These are phyloP conservation scores for Juglanconis oblonga DNA, from an alignment of 2,329 filamentous ascomycete genomes.

Conservation along the genomic window DNA sequence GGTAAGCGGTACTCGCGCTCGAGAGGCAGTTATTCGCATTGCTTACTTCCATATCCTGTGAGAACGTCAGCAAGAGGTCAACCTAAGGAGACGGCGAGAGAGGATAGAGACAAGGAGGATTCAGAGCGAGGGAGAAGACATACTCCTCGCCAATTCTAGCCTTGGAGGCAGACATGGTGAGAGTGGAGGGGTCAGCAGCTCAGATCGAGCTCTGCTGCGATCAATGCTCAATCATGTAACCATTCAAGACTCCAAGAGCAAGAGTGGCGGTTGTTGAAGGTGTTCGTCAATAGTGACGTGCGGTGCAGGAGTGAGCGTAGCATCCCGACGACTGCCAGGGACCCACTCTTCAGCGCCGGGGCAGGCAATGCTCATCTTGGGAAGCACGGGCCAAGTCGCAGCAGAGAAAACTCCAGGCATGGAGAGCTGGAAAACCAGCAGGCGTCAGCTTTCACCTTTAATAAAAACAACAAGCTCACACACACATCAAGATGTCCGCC, in stretches of 20 bases:
- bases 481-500: slow-evolving; percentile 64
- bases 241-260: slow-evolving; percentile 7
- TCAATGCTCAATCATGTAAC: slow-evolving; percentile 17
- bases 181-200: slow-evolving; percentile 15
- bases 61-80: slow-evolving; percentile 24
- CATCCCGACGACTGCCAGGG: no score
- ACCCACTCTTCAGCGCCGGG: not conserved
- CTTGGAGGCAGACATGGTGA: slow-evolving; percentile 57
- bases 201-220: slow-evolving; percentile 17
- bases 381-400: slow-evolving; percentile 12
- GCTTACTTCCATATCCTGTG: slow-evolving; percentile 87
- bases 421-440: not conserved
- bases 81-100: slow-evolving; percentile 10
- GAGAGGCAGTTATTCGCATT: not conserved
- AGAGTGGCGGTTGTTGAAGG: not conserved
- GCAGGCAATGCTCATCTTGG: slow-evolving; percentile 8
- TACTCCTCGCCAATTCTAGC: slow-evolving; percentile 62
- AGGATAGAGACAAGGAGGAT: not conserved
- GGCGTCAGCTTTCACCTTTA: not conserved
- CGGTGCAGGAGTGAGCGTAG: not conserved
- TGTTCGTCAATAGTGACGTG: slow-evolving; percentile 5
- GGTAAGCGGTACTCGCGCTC: no score
- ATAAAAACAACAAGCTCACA: not conserved
- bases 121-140: slow-evolving; percentile 25
- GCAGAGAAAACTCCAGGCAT: slow-evolving; percentile 11